Percentiles rank a stretch among this genome's conserved stretches.
Conservation (phyloP, 179 eudicot genomes). For the Drosera spatulata region DNA sequence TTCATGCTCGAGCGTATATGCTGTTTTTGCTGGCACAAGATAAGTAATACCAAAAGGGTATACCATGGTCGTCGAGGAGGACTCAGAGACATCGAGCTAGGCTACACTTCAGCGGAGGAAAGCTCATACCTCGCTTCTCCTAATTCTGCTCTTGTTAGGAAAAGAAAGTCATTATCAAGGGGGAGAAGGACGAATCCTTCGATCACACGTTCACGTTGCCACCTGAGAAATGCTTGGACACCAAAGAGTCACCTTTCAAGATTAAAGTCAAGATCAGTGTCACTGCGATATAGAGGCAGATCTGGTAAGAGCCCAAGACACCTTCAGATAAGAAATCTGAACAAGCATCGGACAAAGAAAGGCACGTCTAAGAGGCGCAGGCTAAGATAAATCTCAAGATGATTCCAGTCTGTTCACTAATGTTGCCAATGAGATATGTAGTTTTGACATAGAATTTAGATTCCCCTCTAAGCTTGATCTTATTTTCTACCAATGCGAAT, state of each 20-base stretch:
- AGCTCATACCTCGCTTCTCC: not conserved
- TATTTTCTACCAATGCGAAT: too few species aligned
- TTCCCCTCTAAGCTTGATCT: too few species aligned
- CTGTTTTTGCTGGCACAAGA: slow-evolving; percentile 38
- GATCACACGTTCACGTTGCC: not conserved
- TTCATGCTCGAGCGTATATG: slow-evolving; percentile 17
- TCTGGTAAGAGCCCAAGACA: slow-evolving; percentile 9
- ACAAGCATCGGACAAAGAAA: slow-evolving; percentile 3
- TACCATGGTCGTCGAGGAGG: slow-evolving; percentile 21
- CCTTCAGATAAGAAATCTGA: slow-evolving; percentile 7
- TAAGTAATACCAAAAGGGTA: slow-evolving; percentile 26
- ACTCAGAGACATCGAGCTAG: slow-evolving; percentile 28
- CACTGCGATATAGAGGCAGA: slow-evolving; percentile 9
- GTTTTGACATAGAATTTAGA: too few species aligned
- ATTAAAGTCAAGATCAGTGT: slow-evolving; percentile 12
- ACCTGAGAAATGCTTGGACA: not conserved
- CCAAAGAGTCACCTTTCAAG: not conserved
- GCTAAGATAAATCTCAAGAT: not conserved
- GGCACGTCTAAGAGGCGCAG: slow-evolving; percentile 14
- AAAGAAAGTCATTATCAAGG: slow-evolving; percentile 10
- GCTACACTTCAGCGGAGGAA: slow-evolving; percentile 15
- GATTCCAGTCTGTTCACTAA: too few species aligned
- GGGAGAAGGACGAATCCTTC: slow-evolving; percentile 3
- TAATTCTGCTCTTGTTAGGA: slow-evolving; percentile 9
- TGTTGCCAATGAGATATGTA: too few species aligned